Evolutionary conservation across 441 rosid genomes (phyloP), one percentile per base, ranked within the genome.

Genomic region (Corymbia citriodora): DNA sequence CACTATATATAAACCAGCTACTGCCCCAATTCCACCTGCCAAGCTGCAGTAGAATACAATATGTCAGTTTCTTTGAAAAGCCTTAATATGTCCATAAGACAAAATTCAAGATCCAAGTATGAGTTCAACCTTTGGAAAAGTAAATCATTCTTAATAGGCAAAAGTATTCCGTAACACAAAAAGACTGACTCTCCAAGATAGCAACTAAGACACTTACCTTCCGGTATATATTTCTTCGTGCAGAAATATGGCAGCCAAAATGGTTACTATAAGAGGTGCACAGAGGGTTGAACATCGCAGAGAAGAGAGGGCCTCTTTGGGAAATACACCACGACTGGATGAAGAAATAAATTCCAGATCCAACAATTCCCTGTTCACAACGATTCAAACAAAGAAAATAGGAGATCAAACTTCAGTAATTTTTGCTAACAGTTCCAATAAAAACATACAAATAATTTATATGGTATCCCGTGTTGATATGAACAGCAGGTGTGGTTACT

Each of bases 291-390:
- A 96, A 96, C 92, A 95, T 93, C 1, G 96, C 96, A 63, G 94
- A 91, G 94, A 94, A 95, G 50, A 95, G 92, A 50, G 96, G 97
- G 70, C 97, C 98, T 90, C 92, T 91, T 88, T 65, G 48, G 27
- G 96, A 91, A 27, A 96, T 92, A 50, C 96, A 93, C 98, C 97
- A 96, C 49, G 97, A 95, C 93, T 95, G 97, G 89, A 94, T 88
- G 52, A 95, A 94, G 91, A 91, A 94, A 7, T 93, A 91, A 29
- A 89, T 82, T 0, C 95, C 96, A 87, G 91, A 86, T 61, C 83
- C 95, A 9, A 91, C 93, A 7, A 90, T 63, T 89, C 92, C 94
- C 94, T 92, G 49, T 48, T 45, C 45, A 40, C 48, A 50, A 68
- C 11, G 16, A 89, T 89, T 83, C 72, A 21, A 55, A 87, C 45